Percentiles rank a stretch among this genome's conserved stretches.
Conservation (phyloP, 495 filamentous ascomycete species). For the Aspergillus cavernicola region DNA sequence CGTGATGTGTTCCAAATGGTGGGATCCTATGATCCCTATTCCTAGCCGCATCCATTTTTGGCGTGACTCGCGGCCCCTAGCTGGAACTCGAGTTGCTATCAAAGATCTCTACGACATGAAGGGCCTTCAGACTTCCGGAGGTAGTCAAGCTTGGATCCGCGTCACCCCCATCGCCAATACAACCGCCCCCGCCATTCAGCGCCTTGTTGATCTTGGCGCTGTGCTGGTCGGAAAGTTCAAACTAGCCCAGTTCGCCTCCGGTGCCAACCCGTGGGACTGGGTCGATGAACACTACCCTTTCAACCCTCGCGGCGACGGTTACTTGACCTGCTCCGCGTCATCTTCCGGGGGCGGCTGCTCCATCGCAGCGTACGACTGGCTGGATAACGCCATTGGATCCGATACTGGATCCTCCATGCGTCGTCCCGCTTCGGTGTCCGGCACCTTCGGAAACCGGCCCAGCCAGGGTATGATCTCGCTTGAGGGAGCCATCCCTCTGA, state of each 20-base stretch:
- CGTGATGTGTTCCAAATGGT: no score
- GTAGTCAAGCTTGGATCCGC: slow-evolving; percentile 30
- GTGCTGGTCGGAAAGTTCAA: slow-evolving; percentile 58
- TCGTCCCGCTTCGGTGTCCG: slow-evolving; percentile 43
- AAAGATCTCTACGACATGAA: slow-evolving; percentile 61
- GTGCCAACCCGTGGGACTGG: slow-evolving; percentile 51
- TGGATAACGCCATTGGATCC: slow-evolving; percentile 50
- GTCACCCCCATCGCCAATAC: no score
- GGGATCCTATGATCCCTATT: no score
- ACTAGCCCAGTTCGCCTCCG: slow-evolving; percentile 56
- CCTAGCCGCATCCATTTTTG: no score
- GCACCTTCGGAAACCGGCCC: slow-evolving; percentile 48
- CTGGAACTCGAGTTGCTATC: slow-evolving; percentile 42
- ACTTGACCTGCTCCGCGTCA: slow-evolving; percentile 44
- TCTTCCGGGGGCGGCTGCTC: slow-evolving; percentile 47
- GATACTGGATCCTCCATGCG: slow-evolving; percentile 49
- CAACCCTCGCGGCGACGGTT: slow-evolving; percentile 57
- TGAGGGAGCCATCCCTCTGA: no score
- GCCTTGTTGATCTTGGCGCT: slow-evolving; percentile 29
- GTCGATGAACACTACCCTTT: slow-evolving; percentile 50
- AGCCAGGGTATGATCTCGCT: slow-evolving; percentile 12
- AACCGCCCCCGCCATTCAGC: no score
- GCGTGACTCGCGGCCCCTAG: no score
- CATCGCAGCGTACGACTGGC: slow-evolving; percentile 50
- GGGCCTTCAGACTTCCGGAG: slow-evolving; percentile 50